Conservation (phyloP, 176 grass and related monocot species). For the Elymus sibiricus region DNA sequence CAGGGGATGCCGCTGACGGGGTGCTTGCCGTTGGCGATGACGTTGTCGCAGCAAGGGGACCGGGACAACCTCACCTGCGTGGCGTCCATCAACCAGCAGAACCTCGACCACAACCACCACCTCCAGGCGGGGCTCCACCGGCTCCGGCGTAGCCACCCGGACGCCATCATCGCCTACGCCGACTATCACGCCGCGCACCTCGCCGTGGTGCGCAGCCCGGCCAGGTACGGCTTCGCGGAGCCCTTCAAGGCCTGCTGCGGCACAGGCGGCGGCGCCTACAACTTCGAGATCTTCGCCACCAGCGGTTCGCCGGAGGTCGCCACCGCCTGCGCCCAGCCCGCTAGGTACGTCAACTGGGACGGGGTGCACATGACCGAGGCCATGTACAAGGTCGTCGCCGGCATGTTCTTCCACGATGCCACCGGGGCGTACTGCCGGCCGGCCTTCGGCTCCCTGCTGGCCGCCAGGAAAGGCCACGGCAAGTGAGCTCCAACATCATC, state of each 20-base stretch:
- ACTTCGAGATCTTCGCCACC: constrained; percentile 72
- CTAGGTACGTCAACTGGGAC: constrained; percentile 78
- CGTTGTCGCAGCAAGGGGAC: constrained; percentile 44
- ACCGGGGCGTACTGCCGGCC: constrained; percentile 53
- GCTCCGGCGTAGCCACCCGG: constrained; percentile 40
- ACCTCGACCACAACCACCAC: constrained; percentile 46
- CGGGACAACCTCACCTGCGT: constrained; percentile 62
- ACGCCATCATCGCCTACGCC: constrained; percentile 60
- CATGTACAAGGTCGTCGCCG: constrained; percentile 72
- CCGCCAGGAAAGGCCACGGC: constrained; percentile 29
- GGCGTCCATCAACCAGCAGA: constrained; percentile 56
- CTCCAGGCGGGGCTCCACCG: constrained; percentile 39
- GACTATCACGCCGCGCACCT: constrained; percentile 67
- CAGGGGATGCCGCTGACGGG: constrained; percentile 75
- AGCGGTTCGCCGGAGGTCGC: constrained; percentile 70
- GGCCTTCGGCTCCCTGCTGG: constrained; percentile 44
- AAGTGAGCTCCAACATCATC: background rate
- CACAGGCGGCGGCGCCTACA: constrained; percentile 54
- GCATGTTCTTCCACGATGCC: constrained; percentile 58
- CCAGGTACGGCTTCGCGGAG: constrained; percentile 57
- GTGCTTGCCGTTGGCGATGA: constrained; percentile 63
- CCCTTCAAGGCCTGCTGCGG: constrained; percentile 61
- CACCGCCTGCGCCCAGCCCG: constrained; percentile 53
- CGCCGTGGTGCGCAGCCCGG: constrained; percentile 43
- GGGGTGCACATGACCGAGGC: constrained; percentile 92